phyloP scores from a whole-genome alignment of 2,329 filamentous ascomycete genomes.

The Dryadomyces sulphureus region DNA sequence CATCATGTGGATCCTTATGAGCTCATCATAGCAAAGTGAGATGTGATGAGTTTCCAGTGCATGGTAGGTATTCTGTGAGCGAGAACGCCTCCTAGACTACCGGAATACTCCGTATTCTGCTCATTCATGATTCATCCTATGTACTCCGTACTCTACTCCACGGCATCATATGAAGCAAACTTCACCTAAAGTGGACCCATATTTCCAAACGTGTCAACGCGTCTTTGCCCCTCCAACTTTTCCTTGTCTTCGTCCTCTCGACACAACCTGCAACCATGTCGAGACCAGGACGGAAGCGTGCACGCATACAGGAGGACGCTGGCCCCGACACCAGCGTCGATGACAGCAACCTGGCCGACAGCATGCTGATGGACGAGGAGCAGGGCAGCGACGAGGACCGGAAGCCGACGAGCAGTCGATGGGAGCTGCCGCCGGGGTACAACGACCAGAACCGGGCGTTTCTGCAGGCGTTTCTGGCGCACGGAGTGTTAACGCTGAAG shows the following conservation, averaged over 20 bases:
- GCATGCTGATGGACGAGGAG: no score
- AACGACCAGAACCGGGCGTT: slow-evolving; percentile 68
- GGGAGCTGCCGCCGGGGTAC: slow-evolving; percentile 22
- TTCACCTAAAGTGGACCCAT: no score
- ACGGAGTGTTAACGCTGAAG: slow-evolving; percentile 60
- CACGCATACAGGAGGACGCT: background rate
- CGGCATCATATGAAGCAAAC: no score
- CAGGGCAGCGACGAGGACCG: background rate
- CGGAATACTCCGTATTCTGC: no score
- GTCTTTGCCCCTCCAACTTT: background rate
- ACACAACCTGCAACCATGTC: slow-evolving; percentile 3
- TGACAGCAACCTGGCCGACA: background rate
- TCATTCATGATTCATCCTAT: background rate
- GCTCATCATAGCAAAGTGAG: no score
- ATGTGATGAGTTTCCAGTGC: no score
- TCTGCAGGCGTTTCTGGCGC: slow-evolving; percentile 72
- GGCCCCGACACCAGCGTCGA: background rate
- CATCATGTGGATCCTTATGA: background rate
- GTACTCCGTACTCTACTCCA: no score
- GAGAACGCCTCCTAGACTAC: no score
- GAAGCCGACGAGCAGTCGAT: background rate
- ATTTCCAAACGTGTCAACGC: background rate
- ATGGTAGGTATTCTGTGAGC: no score
- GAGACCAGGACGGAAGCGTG: slow-evolving; percentile 4
- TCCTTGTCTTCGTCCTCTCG: background rate